Percentiles rank a stretch among this genome's conserved stretches.
phyloP scores from a whole-genome alignment of 208 protist genomes.

The Crithidia thermophila region DNA sequence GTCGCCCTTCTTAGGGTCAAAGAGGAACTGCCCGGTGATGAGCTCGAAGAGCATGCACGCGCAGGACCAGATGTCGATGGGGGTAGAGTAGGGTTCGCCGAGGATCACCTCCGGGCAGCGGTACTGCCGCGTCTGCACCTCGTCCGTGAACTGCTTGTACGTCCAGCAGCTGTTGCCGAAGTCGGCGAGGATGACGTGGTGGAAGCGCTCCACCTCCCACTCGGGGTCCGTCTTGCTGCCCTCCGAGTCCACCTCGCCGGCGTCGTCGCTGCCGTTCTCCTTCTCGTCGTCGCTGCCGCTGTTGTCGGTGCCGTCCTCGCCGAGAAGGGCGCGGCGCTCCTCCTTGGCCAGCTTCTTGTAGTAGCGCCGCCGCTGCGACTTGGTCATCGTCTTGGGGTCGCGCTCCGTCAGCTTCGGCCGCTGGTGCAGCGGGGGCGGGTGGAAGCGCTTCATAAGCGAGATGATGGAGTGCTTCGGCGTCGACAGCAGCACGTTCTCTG shows the following conservation, averaged over 20 bases:
- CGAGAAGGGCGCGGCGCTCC: slow-evolving; percentile 24
- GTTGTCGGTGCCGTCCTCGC: slow-evolving; percentile 29
- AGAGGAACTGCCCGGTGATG: slow-evolving; percentile 94
- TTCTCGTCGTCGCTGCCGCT: slow-evolving; percentile 14
- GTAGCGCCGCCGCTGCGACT: slow-evolving; percentile 91
- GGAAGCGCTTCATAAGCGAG: slow-evolving; percentile 85
- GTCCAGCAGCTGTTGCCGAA: slow-evolving; percentile 99
- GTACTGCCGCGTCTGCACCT: slow-evolving; percentile 95
- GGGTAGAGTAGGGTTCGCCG: slow-evolving; percentile 79
- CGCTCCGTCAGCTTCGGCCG: slow-evolving; percentile 75
- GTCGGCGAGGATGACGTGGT: slow-evolving; percentile 97
- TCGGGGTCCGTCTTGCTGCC: slow-evolving; percentile 83
- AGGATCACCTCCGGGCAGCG: slow-evolving; percentile 93
- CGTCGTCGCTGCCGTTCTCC: slow-evolving; percentile 13
- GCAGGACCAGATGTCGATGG: slow-evolving; percentile 94
- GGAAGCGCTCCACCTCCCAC: slow-evolving; percentile 84
- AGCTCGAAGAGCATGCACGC: slow-evolving; percentile 96
- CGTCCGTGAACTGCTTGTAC: slow-evolving; percentile 96
- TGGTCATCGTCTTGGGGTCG: slow-evolving; percentile 91
- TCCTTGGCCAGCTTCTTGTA: slow-evolving; percentile 90
- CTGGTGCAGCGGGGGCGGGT: slow-evolving; percentile 73
- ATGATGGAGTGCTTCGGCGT: slow-evolving; percentile 87
- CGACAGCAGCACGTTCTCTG: slow-evolving; percentile 95
- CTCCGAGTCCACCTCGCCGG: slow-evolving; percentile 34
- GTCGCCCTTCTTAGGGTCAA: slow-evolving; percentile 93